A percentile compares a stretch with the other conserved stretches of the same genome.
Evolutionary conservation across 176 grass and related monocot species (phyloP).

Genomic region (Triticum timopheevii): DNA sequence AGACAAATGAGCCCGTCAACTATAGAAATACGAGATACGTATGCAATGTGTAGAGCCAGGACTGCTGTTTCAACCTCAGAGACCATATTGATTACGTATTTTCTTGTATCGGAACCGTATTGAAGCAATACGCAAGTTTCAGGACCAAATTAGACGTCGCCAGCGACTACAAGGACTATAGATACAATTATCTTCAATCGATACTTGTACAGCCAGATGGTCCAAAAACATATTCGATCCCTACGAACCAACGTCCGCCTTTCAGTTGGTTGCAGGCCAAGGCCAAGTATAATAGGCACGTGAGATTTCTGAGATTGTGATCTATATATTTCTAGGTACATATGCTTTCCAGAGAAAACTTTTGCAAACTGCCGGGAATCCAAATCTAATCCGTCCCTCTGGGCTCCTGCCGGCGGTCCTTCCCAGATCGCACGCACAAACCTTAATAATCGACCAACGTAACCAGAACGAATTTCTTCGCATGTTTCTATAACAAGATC

Average conservation of each 20-base stretch:
- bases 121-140: too few species aligned
- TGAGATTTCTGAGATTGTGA: not conserved
- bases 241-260: not conserved
- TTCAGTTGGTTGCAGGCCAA: too few species aligned
- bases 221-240: not conserved
- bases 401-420: not conserved
- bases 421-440: conserved; percentile 11
- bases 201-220: not conserved
- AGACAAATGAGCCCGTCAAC: too few species aligned
- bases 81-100: too few species aligned
- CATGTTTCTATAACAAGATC: not conserved
- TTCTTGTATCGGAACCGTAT: too few species aligned
- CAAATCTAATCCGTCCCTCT: not conserved
- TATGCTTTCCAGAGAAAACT: conserved; percentile 9
- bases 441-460: not conserved
- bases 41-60: too few species aligned
- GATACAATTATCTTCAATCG: not conserved
- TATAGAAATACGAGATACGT: too few species aligned
- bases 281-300: too few species aligned
- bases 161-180: too few species aligned
- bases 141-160: too few species aligned
- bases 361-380: conserved; percentile 3
- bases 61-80: too few species aligned
- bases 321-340: not conserved
- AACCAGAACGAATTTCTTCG: not conserved